A percentile compares a stretch with the other conserved stretches of the same genome.
These are phyloP conservation scores for Barnettozyma salicaria DNA, from an alignment of 805 yeast species.

Conservation along the genomic window DNA sequence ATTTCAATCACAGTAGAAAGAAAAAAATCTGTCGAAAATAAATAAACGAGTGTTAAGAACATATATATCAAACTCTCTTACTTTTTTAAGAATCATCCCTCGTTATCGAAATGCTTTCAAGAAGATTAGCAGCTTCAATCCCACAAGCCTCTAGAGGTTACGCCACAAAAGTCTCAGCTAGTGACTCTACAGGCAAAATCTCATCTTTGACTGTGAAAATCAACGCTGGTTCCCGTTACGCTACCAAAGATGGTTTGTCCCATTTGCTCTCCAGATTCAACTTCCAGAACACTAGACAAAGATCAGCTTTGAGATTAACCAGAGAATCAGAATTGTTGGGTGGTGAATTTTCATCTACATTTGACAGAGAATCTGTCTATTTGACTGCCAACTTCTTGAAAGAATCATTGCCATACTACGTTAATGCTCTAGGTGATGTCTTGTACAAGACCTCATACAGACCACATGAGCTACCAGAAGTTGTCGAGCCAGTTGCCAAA, in stretches of 20 bases:
- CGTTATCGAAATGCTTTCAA: slow-evolving; percentile 23
- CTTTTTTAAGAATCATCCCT: too few relatives aligned
- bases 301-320: slow-evolving; percentile 86
- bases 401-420: slow-evolving; percentile 87
- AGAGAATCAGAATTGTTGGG: slow-evolving; percentile 95
- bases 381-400: slow-evolving; percentile 78
- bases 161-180: slow-evolving; percentile 42
- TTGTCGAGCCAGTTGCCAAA: slow-evolving; percentile 71
- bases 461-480: slow-evolving; percentile 78
- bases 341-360: slow-evolving; percentile 61
- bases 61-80: neutral
- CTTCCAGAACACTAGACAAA: slow-evolving; percentile 73
- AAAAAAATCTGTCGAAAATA: slow-evolving; percentile 5
- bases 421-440: slow-evolving; percentile 75
- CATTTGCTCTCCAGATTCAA: slow-evolving; percentile 81
- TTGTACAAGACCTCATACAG: slow-evolving; percentile 65
- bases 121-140: slow-evolving; percentile 21
- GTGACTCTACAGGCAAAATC: slow-evolving; percentile 55
- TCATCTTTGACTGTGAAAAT: slow-evolving; percentile 76
- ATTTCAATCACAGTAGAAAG: slow-evolving; percentile 13
- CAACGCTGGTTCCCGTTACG: slow-evolving; percentile 79
- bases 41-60: neutral
- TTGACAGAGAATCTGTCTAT: slow-evolving; percentile 80
- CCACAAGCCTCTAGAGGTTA: slow-evolving; percentile 28
- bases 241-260: slow-evolving; percentile 69